These are phyloP conservation scores for Chlamydomonas asymmetrica DNA, from an alignment of 139 green algal species.

Conservation along the genomic window DNA sequence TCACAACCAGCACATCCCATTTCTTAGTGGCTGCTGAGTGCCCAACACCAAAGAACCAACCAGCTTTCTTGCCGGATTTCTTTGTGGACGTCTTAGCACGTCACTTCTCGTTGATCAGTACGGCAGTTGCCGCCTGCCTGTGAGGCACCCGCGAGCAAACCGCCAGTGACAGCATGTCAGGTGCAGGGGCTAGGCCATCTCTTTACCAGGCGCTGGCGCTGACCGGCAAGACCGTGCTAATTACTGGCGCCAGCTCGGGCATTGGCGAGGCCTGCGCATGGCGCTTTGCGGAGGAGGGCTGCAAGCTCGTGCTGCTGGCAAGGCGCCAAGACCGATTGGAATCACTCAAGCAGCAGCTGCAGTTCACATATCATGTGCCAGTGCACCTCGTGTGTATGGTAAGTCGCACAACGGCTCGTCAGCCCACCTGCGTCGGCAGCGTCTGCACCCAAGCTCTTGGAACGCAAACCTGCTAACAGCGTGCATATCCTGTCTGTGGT, in stretches of 20 bases:
- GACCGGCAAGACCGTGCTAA: slow-evolving; percentile 42
- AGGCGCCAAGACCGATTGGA: slow-evolving; percentile 65
- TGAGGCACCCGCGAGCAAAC: no score
- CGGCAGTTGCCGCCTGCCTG: no score
- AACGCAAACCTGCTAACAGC: slow-evolving; percentile 2
- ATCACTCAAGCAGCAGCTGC: slow-evolving; percentile 44
- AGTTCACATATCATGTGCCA: slow-evolving; percentile 16
- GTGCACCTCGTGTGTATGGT: slow-evolving; percentile 15
- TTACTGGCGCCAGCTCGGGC: slow-evolving; percentile 69
- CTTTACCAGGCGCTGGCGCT: slow-evolving; percentile 51
- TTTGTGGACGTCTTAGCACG: no score
- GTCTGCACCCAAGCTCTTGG: slow-evolving; percentile 8
- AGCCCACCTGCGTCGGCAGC: slow-evolving; percentile 2
- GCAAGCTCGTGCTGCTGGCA: slow-evolving; percentile 71
- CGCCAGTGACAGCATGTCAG: no score
- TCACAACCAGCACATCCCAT: no score
- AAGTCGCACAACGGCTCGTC: background rate
- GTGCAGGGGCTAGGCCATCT: no score
- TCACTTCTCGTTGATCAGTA: no score
- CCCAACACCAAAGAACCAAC: no score
- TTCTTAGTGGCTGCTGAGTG: no score
- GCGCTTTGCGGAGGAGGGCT: slow-evolving; percentile 71
- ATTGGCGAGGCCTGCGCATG: slow-evolving; percentile 75
- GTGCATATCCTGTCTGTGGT: background rate
- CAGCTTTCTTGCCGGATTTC: no score